Conservation (phyloP, 768 basidiomycete genomes). For the Psilocybe tampanensis region DNA sequence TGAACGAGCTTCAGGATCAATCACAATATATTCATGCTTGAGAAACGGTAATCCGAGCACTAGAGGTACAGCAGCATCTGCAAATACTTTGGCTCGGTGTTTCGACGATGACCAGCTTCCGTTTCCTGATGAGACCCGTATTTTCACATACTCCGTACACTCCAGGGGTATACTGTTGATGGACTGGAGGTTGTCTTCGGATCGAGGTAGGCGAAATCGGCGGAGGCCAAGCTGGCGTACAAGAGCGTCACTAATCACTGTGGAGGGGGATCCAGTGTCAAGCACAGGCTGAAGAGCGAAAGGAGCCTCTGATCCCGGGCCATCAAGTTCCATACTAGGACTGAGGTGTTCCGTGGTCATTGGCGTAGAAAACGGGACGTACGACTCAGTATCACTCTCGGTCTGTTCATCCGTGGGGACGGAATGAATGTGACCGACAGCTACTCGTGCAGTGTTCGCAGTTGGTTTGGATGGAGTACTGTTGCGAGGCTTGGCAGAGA, state of each 20-base stretch:
- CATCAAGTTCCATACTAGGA: neutral
- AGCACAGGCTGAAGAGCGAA: slow-evolving; percentile 10
- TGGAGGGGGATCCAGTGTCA: slow-evolving; percentile 22
- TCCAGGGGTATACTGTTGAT: slow-evolving; percentile 10
- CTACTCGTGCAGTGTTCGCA: neutral
- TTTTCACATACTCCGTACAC: slow-evolving; percentile 22
- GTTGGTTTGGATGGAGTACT: no score
- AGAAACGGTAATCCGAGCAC: slow-evolving; percentile 22
- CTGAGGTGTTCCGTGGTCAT: slow-evolving; percentile 1
- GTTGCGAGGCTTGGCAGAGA: no score
- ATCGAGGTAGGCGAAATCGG: slow-evolving; percentile 12
- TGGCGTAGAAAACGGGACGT: neutral
- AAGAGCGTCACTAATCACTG: slow-evolving; percentile 21
- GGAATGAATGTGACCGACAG: neutral
- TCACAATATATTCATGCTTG: no score
- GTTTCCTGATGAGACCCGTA: slow-evolving; percentile 11
- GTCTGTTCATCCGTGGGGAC: neutral
- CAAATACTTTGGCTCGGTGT: slow-evolving; percentile 19
- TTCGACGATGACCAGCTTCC: slow-evolving; percentile 20
- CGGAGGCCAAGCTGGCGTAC: slow-evolving; percentile 14
- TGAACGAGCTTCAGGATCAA: no score
- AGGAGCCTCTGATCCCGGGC: neutral
- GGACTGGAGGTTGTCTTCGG: slow-evolving; percentile 22
- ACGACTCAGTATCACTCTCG: slow-evolving; percentile 1
- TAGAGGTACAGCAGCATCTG: slow-evolving; percentile 20